Evolutionary conservation across 768 basidiomycete species (phyloP).

Genomic region (Hericium alpestre): DNA sequence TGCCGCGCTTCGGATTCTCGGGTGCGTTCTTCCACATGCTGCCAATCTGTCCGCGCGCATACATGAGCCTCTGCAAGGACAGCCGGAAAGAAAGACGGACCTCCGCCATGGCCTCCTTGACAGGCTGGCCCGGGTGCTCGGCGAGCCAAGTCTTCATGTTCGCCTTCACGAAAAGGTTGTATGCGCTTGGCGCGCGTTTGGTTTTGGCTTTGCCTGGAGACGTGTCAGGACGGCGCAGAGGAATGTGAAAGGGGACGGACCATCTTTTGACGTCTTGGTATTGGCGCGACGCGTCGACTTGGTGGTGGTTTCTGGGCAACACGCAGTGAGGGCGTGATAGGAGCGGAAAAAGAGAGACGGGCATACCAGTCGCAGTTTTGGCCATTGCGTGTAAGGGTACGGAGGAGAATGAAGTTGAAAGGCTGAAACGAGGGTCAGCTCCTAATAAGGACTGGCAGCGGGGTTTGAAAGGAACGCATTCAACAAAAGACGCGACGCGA

Average conservation of each 20-base stretch:
- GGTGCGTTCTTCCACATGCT: constrained; percentile 46
- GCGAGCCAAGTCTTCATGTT: constrained; percentile 50
- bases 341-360: not conserved
- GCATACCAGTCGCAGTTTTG: constrained; percentile 38
- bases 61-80: not conserved
- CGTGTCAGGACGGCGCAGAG: constrained; percentile 17
- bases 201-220: constrained; percentile 23
- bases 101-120: constrained; percentile 45
- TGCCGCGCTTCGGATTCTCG: constrained; percentile 55
- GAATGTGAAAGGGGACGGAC: constrained; percentile 12
- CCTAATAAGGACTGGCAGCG: constrained; percentile 8
- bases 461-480: constrained; percentile 16
- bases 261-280: constrained; percentile 20
- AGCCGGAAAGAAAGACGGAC: constrained; percentile 13
- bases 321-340: not conserved
- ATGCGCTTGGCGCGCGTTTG: constrained; percentile 49
- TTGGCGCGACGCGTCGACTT: constrained; percentile 47
- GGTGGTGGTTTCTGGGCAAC: constrained; percentile 34
- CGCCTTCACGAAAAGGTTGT: constrained; percentile 46
- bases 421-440: not conserved
- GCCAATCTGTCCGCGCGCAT: constrained; percentile 33
- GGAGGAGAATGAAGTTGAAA: not conserved
- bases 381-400: constrained; percentile 30
- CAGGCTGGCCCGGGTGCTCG: constrained; percentile 35
- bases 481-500: constrained; percentile 4